Evolutionary conservation across 345 rosid genomes (phyloP).

Genomic region (Leavenworthia alabamica): DNA sequence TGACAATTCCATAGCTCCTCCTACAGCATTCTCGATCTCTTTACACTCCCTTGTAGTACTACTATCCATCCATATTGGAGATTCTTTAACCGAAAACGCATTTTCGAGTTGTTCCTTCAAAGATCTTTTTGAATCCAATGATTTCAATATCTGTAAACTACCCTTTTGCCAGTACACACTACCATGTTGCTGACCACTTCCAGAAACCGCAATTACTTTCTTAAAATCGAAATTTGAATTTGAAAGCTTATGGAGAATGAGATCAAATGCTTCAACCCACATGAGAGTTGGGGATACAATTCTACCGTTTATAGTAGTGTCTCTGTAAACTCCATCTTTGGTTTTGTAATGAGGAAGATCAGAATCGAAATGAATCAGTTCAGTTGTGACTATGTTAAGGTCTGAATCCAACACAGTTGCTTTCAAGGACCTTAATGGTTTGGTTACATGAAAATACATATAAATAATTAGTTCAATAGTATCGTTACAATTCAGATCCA

Average conservation of each 20-base stretch:
- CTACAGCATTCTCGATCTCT: slow-evolving; percentile 84
- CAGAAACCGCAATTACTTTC: slow-evolving; percentile 71
- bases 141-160: slow-evolving; percentile 41
- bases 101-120: slow-evolving; percentile 54
- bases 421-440: slow-evolving; percentile 68
- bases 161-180: slow-evolving; percentile 89
- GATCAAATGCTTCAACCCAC: slow-evolving; percentile 97
- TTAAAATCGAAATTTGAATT: slow-evolving; percentile 52
- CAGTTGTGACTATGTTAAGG: slow-evolving; percentile 55
- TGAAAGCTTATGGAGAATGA: slow-evolving; percentile 55
- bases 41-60: slow-evolving; percentile 75
- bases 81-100: slow-evolving; percentile 67
- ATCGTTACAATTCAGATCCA: slow-evolving; percentile 3
- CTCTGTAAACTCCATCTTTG: slow-evolving; percentile 78
- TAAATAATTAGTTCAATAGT: neutral
- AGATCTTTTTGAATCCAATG: slow-evolving; percentile 46
- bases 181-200: slow-evolving; percentile 98
- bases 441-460: neutral
- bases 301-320: slow-evolving; percentile 51
- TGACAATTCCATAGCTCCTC: slow-evolving; percentile 77
- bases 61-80: slow-evolving; percentile 95
- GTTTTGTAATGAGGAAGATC: slow-evolving; percentile 75
- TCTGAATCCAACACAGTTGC: slow-evolving; percentile 74
- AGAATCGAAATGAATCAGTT: slow-evolving; percentile 73
- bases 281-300: slow-evolving; percentile 92